Conservation (phyloP, 768 basidiomycete genomes). For the Hygrocybe coccinea region DNA sequence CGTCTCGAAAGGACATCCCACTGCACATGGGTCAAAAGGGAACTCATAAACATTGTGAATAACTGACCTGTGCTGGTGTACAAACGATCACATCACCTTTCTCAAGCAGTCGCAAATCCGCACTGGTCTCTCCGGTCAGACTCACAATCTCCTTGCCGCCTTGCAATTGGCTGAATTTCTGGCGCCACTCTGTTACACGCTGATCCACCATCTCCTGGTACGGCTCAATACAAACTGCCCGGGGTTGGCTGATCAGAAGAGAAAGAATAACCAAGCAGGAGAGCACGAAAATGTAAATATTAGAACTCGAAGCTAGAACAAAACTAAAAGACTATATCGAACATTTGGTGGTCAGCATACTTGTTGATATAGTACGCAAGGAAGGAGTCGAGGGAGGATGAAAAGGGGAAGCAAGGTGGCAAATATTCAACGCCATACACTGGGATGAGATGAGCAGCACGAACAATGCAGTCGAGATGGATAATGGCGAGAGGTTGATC, state of each 20-base stretch:
- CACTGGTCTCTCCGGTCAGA: slow-evolving; percentile 89
- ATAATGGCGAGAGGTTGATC: slow-evolving; percentile 1
- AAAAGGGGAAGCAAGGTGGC: not conserved
- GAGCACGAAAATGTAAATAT: too few relatives aligned
- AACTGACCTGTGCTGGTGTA: slow-evolving; percentile 78
- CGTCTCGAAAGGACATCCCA: slow-evolving; percentile 94
- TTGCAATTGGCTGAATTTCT: slow-evolving; percentile 76
- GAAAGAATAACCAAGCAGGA: too few relatives aligned
- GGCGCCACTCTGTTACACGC: slow-evolving; percentile 82
- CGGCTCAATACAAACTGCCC: slow-evolving; percentile 93
- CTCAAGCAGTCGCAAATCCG: slow-evolving; percentile 83
- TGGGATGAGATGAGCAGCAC: slow-evolving; percentile 7
- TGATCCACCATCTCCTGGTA: slow-evolving; percentile 97
- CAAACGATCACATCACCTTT: slow-evolving; percentile 92
- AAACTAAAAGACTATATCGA: not conserved
- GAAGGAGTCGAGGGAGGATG: not conserved
- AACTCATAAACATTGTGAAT: not conserved
- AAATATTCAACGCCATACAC: slow-evolving; percentile 14
- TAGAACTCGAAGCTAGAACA: not conserved
- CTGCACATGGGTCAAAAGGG: slow-evolving; percentile 42
- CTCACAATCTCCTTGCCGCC: slow-evolving; percentile 93
- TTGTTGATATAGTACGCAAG: slow-evolving; percentile 18
- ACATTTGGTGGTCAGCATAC: slow-evolving; percentile 20
- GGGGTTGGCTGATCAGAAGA: slow-evolving; percentile 36
- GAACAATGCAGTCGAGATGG: slow-evolving; percentile 27